Conservation (phyloP, 805 yeast genomes). For the Cyberlindnera japonica region DNA sequence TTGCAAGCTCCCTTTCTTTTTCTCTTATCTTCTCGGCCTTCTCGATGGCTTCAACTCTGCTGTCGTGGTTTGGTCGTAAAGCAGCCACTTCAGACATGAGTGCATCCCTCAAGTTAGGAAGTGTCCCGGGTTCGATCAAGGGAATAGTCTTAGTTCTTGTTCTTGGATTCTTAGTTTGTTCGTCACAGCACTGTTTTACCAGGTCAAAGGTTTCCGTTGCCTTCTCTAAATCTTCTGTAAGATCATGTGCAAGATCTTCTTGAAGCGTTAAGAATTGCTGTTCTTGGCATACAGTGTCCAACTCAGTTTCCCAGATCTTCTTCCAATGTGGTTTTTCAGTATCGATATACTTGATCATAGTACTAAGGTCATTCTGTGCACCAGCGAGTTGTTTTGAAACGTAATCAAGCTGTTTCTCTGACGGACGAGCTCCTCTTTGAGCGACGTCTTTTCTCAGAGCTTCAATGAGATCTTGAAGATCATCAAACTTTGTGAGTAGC, state of each 20-base stretch:
- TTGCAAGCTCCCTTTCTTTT: slow-evolving; percentile 57
- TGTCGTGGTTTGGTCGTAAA: slow-evolving; percentile 77
- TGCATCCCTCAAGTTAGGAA: slow-evolving; percentile 66
- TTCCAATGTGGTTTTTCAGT: slow-evolving; percentile 85
- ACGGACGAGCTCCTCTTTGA: slow-evolving; percentile 79
- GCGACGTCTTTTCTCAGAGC: slow-evolving; percentile 88
- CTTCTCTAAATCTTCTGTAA: slow-evolving; percentile 74
- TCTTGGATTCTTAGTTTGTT: slow-evolving; percentile 63
- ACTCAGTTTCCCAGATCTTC: slow-evolving; percentile 85
- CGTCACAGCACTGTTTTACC: slow-evolving; percentile 77
- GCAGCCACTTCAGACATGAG: slow-evolving; percentile 76
- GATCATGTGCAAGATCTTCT: slow-evolving; percentile 76
- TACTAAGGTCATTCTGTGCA: slow-evolving; percentile 50
- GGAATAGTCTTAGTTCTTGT: slow-evolving; percentile 36
- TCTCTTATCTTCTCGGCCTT: slow-evolving; percentile 80
- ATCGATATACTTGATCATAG: slow-evolving; percentile 56
- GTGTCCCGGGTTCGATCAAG: slow-evolving; percentile 60
- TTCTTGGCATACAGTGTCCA: slow-evolving; percentile 87
- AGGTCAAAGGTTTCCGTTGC: slow-evolving; percentile 79
- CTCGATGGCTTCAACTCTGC: slow-evolving; percentile 82
- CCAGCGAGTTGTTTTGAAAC: slow-evolving; percentile 61
- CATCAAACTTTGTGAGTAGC: slow-evolving; percentile 79
- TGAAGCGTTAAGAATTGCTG: slow-evolving; percentile 90
- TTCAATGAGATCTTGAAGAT: slow-evolving; percentile 87
- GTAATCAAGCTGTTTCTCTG: slow-evolving; percentile 63